Base-by-base conservation (phyloP, 495 filamentous ascomycete species). In the Penicillium paxilli region DNA sequence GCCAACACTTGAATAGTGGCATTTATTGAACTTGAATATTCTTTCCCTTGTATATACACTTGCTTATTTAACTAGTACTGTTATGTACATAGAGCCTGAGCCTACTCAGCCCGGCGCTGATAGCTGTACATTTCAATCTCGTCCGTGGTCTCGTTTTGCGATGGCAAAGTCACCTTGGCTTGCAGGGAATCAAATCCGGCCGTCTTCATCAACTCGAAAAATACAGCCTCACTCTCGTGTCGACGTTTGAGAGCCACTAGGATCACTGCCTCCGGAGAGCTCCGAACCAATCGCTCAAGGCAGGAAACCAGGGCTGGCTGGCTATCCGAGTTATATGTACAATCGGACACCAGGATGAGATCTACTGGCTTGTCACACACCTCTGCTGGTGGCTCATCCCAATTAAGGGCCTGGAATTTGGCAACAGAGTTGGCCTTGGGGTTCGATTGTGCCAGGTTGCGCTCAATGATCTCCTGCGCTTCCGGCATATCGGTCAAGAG, bases 301-400 rank as follows among this genome's bases (percentile, higher is more conserved):
- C 88, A 89, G 30, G 74, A 71, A 3, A 97, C 90, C 28, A 98
- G 74, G 9, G 84, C 79, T 14, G 88, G 88, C 30, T 91, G 73
- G 40, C 85, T 90, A 65, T 94, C 90, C 26, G 83, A 78, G 66
- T 98, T 98, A 73, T 98, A 98, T 10, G 92, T 98, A 75, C 94
- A 97, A 64, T 98, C 94, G 16, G 91, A 90, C 1, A 96, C 78
- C 5, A 96, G 67, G 20, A 97, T 76, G 26, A 98, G 60, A 65
- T 96, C 87, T 69, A 87, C 85, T 0, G 63, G 58, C 21, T 66
- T 68, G 2, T 71, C 63, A 22, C 60, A 71, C 16, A 72, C 57
- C 14, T 66, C 25, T 2, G 71, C 70, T 7, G 81, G 69, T 17
- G 80, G 72, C 21, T 81, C 65, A 24, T 84, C 79, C 94, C 94